Percentiles rank a stretch among this genome's conserved stretches.
These are phyloP conservation scores for Epithemia pelagica DNA, from an alignment of 108 stramenopile species.

Conservation along the genomic window DNA sequence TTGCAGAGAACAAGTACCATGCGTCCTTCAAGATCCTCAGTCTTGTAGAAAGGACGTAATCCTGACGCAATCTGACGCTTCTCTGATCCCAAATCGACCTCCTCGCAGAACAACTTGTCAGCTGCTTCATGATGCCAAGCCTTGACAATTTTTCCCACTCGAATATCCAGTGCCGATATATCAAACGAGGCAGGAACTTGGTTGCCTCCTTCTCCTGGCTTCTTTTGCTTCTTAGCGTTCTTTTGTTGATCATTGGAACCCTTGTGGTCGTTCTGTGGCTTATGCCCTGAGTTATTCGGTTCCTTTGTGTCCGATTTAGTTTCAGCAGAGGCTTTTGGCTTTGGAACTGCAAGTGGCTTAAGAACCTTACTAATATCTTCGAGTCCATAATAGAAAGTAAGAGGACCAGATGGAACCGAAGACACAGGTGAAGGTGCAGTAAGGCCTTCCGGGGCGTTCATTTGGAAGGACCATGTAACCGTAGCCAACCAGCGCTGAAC, in stretches of 20 bases:
- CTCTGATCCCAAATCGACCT: slow-evolving; percentile 90
- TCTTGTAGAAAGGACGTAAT: slow-evolving; percentile 82
- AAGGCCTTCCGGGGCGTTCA: background rate
- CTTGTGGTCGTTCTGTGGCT: slow-evolving; percentile 7
- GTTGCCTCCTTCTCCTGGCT: slow-evolving; percentile 8
- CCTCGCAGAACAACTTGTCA: slow-evolving; percentile 96
- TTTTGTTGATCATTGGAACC: background rate
- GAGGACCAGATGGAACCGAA: slow-evolving; percentile 6
- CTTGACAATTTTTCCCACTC: slow-evolving; percentile 87
- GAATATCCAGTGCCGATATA: slow-evolving; percentile 82
- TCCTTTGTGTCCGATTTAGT: slow-evolving; percentile 6
- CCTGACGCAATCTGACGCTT: slow-evolving; percentile 93
- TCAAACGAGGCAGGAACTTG: slow-evolving; percentile 27
- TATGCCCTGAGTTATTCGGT: background rate
- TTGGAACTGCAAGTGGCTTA: background rate
- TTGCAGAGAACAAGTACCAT: slow-evolving; percentile 93
- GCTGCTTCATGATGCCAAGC: slow-evolving; percentile 92
- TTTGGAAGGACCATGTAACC: slow-evolving; percentile 12
- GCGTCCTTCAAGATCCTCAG: slow-evolving; percentile 76
- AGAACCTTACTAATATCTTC: slow-evolving; percentile 40
- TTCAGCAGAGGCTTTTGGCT: slow-evolving; percentile 9
- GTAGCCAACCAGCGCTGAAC: slow-evolving; percentile 48
- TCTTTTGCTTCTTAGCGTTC: slow-evolving; percentile 16
- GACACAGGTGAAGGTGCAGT: background rate
- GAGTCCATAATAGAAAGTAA: slow-evolving; percentile 56